Evolutionary conservation across 1,139 yeast species (phyloP), one percentile per base, ranked within the genome.

Genomic region (Yamadazyma epiphylla): DNA sequence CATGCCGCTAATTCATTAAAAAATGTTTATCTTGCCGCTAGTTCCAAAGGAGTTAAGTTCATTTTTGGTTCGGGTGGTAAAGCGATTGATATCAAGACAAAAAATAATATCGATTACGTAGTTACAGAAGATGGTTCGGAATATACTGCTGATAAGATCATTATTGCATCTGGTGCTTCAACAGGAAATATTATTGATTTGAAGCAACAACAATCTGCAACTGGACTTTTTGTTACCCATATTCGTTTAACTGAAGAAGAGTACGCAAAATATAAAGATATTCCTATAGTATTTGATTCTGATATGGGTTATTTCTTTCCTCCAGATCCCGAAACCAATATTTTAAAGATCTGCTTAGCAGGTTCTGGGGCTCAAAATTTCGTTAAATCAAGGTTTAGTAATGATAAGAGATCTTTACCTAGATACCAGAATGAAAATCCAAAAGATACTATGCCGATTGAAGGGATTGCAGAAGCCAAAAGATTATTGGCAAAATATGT

Each of bases 241-340:
- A 54, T 61, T 13, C 33, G 45, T 32, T 36, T 61, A 22, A 51
- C 56, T 2, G 42, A 43, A 10, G 36, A 40, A 14, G 65, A 60
- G 36, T 56, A 41, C 31, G 45, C 42, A 15, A 36, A 31, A 13
- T 55, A 41, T 27, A 53, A 49, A 30, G 25, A 26, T 25, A 38
- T 48, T 29, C 55, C 61, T 3, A 42, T 56, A 14, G 28, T 56
- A 4, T 54, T 55, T 26, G 55, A 53, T 32, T 53, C 66, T 4
- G 63, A 59, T 25, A 41, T 52, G 36, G 75, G 74, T 0, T 69
- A 64, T 41, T 63, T 64, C 42, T 68, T 69, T 45, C 35, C 32
- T 26, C 43, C 53, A 19, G 76, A 70, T 38, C 52, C 53, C 3
- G 58, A 49, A 3, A 58, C 64, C 2, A 49, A 46, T 22, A 36